These are phyloP conservation scores for Arachnopeziza araneosa DNA, from an alignment of 2,329 filamentous ascomycete species.

Conservation along the genomic window DNA sequence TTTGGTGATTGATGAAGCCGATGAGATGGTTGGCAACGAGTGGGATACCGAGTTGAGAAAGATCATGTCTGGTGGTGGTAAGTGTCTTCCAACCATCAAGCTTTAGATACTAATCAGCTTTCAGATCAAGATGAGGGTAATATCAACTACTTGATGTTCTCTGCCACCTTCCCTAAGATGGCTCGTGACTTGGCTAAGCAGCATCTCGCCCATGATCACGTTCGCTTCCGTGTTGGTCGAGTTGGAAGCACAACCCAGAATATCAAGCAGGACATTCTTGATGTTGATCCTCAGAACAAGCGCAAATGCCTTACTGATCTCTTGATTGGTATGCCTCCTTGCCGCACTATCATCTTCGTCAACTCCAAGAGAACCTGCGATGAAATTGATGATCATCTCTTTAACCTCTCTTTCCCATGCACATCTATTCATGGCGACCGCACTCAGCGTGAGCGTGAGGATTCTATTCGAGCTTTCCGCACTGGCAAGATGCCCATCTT, in stretches of 20 bases:
- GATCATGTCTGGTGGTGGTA: slow-evolving; percentile 78
- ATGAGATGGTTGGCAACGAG: slow-evolving; percentile 78
- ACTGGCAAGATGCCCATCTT: slow-evolving; percentile 72
- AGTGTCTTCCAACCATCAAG: slow-evolving; percentile 29
- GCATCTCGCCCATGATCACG: slow-evolving; percentile 67
- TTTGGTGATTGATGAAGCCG: slow-evolving; percentile 86
- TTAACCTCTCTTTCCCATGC: slow-evolving; percentile 70
- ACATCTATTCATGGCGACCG: slow-evolving; percentile 86
- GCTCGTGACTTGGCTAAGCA: slow-evolving; percentile 71
- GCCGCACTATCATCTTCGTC: slow-evolving; percentile 83
- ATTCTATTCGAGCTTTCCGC: slow-evolving; percentile 82
- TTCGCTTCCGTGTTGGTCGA: slow-evolving; percentile 82
- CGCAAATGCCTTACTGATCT: slow-evolving; percentile 66
- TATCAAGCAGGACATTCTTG: slow-evolving; percentile 73
- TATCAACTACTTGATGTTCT: slow-evolving; percentile 76
- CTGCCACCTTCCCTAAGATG: slow-evolving; percentile 82
- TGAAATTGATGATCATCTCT: slow-evolving; percentile 81
- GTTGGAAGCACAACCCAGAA: slow-evolving; percentile 78
- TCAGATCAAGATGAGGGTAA: slow-evolving; percentile 69
- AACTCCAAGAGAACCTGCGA: slow-evolving; percentile 77
- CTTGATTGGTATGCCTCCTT: slow-evolving; percentile 62
- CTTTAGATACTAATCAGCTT: not conserved
- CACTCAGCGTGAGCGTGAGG: slow-evolving; percentile 86
- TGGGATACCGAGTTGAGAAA: slow-evolving; percentile 72
- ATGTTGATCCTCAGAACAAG: slow-evolving; percentile 61